These are phyloP conservation scores for Biancaea sappan DNA, from an alignment of 306 rosid species.

Conservation along the genomic window DNA sequence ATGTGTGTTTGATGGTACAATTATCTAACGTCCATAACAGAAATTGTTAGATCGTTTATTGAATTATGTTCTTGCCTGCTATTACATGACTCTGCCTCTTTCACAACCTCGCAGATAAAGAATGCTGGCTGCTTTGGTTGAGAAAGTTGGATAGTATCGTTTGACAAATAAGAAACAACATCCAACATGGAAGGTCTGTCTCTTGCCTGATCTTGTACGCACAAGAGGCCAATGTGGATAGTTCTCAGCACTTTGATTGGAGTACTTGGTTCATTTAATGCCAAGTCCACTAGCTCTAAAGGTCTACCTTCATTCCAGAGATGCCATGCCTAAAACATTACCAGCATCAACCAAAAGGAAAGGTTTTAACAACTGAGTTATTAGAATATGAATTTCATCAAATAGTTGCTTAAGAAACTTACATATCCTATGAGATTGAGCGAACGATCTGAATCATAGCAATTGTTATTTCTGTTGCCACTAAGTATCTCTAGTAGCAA, in stretches of 20 bases:
- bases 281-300: background rate
- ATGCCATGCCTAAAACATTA: background rate
- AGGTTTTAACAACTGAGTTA: too few species aligned
- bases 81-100: background rate
- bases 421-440: too few species aligned
- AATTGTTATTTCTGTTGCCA: too few species aligned
- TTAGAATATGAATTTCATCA: too few species aligned
- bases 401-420: too few species aligned
- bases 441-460: too few species aligned
- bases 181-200: too few species aligned
- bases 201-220: too few species aligned
- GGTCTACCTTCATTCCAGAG: slow-evolving; percentile 10
- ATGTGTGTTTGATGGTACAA: background rate
- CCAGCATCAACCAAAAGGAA: background rate
- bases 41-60: slow-evolving; percentile 10
- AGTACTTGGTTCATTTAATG: background rate
- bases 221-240: slow-evolving; percentile 3
- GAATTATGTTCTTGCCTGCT: background rate
- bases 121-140: slow-evolving; percentile 21
- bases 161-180: too few species aligned
- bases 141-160: too few species aligned
- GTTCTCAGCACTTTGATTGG: background rate
- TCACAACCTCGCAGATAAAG: background rate
- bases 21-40: background rate
- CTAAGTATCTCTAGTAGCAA: too few species aligned